Percentiles rank a stretch among this genome's conserved stretches.
Evolutionary conservation across 257 asterid genomes (phyloP).

Genomic region (Solanum commersonii): DNA sequence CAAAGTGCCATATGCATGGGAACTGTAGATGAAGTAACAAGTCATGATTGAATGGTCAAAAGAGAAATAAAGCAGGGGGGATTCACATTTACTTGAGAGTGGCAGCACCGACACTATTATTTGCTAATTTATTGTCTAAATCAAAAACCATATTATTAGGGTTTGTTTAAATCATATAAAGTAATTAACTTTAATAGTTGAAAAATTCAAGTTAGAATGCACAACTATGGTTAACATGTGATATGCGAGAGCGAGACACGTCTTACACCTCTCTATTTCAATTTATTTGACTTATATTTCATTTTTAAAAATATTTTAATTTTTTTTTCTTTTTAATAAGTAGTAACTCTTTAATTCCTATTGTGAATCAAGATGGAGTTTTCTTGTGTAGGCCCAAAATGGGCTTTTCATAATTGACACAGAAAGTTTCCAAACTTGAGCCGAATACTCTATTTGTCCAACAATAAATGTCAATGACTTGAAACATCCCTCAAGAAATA

Average conservation of each 20-base stretch:
- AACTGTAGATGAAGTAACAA: background rate
- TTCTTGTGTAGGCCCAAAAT: background rate
- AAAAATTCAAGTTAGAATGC: no score
- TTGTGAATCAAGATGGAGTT: background rate
- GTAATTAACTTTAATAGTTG: background rate
- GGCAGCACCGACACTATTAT: background rate
- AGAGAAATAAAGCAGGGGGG: background rate
- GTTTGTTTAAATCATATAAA: no score
- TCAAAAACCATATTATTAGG: background rate
- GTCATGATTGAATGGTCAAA: background rate
- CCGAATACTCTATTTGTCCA: background rate
- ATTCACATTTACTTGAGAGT: background rate
- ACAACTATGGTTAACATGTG: background rate
- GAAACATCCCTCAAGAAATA: fast-evolving
- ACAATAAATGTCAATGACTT: no score
- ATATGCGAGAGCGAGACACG: background rate
- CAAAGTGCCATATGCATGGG: background rate
- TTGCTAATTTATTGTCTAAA: background rate
- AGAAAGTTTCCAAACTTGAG: background rate
- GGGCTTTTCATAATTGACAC: background rate
- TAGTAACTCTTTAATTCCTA: no score
- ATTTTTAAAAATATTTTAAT: no score
- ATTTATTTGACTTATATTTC: no score
- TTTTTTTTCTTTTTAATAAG: no score
- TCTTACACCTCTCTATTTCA: background rate